phyloP scores from a whole-genome alignment of 305 asterid species.

The Rubia balearica region DNA sequence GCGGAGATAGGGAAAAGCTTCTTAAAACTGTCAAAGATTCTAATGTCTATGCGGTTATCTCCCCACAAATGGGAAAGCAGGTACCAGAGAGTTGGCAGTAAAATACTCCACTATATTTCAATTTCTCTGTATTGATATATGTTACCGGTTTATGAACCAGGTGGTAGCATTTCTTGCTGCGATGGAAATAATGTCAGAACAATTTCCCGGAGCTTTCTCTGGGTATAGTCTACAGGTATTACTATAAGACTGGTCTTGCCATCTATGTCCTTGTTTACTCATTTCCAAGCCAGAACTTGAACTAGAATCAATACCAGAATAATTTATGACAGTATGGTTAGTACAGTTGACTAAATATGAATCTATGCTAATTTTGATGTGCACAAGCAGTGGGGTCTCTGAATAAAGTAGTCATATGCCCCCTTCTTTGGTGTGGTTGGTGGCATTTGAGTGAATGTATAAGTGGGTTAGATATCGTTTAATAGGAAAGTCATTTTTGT shows the following conservation, averaged over 20 bases:
- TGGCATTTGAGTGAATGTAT: background rate
- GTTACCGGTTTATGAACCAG: constrained; percentile 28
- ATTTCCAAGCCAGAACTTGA: background rate
- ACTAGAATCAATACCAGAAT: background rate
- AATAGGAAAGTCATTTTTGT: background rate
- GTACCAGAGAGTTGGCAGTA: constrained; percentile 28
- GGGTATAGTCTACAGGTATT: constrained; percentile 75
- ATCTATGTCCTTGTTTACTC: constrained; percentile 11
- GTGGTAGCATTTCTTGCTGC: constrained; percentile 98
- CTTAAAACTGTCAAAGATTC: constrained; percentile 70
- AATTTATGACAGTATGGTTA: background rate
- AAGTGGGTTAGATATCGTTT: background rate
- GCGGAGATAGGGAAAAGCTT: constrained; percentile 87
- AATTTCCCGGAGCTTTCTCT: constrained; percentile 94
- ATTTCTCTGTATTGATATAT: constrained; percentile 7
- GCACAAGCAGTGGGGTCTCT: background rate
- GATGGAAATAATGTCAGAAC: constrained; percentile 79
- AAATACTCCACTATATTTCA: constrained; percentile 3
- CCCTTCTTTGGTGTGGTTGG: background rate
- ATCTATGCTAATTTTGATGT: background rate
- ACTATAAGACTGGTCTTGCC: constrained; percentile 11
- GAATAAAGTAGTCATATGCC: background rate
- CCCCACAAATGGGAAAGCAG: constrained; percentile 99
- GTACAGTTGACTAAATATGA: background rate
- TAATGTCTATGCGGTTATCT: constrained; percentile 75